Evolutionary conservation across 169 alveolate species (phyloP), one percentile per base, ranked within the genome.

Genomic region (Cryptosporidium sp.): DNA sequence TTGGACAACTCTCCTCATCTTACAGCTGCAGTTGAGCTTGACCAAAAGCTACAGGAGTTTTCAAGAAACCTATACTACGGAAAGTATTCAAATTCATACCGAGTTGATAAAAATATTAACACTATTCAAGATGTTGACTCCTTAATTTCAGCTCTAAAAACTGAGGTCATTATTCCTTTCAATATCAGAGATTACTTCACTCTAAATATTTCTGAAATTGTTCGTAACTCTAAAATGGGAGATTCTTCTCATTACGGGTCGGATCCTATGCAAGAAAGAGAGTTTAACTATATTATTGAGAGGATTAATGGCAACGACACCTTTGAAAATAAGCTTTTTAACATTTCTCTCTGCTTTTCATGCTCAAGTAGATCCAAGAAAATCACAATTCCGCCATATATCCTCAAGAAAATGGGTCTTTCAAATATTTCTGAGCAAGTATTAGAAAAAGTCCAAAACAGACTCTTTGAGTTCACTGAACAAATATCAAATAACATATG

Each of bases 1-100:
- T 92, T 93, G 33, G 93, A 84, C 41, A 96, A 94, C 68, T 84
- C 96, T 31, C 98, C 98, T n/a, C 95, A 95, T 85, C 86, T 96
- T 65, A 85, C 91, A 12, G 94, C 95, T 9, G 98, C 98, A 41
- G 92, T 92, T 37, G 95, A 91, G 48, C 84, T 97, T 29, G 99
- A 97, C 86, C 62, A 85, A 52, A 94, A 86, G 8, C 68, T 96
- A 33, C 92, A 74, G 41, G 94, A 94, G 48, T 95, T 96, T 70
- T 93, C 97, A 33, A 93, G 65, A 85, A 85, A 91, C 6, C 59
- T 95, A 58, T 93, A 23, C 69, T 71, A 85, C 74, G 96, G 87
- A 84, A 93, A 89, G 51, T 91, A 35, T 70, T 93, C 69, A 69
- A 85, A 33, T 91, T 91, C 86, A 86, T 91, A 85, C 58, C 71